phyloP scores from a whole-genome alignment of 768 basidiomycete species.

The Pleurotus citrinopileatus region DNA sequence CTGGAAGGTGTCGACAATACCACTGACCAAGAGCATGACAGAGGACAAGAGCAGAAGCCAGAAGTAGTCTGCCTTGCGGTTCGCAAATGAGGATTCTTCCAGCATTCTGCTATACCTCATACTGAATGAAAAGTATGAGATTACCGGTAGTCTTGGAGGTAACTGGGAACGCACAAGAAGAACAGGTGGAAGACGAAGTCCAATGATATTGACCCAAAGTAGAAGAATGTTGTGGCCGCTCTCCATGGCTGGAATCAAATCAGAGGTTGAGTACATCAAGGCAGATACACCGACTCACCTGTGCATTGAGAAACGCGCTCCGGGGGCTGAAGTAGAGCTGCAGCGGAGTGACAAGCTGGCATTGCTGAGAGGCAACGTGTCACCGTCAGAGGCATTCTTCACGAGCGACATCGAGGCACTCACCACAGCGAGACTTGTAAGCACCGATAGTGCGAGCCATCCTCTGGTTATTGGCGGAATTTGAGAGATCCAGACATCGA shows the following conservation, averaged over 20 bases:
- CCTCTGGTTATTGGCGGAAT: slow-evolving; percentile 89
- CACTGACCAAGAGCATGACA: slow-evolving; percentile 77
- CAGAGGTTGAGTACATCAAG: slow-evolving; percentile 7
- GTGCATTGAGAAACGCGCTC: slow-evolving; percentile 75
- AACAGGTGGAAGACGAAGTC: slow-evolving; percentile 97
- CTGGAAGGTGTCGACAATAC: no score
- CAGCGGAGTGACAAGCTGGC: slow-evolving; percentile 83
- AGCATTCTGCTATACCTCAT: slow-evolving; percentile 97
- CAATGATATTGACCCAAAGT: slow-evolving; percentile 90
- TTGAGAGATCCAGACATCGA: slow-evolving; percentile 89
- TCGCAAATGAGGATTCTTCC: slow-evolving; percentile 94
- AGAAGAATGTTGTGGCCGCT: slow-evolving; percentile 87
- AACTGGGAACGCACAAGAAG: slow-evolving; percentile 82
- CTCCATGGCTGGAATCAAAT: slow-evolving; percentile 71
- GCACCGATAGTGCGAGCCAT: slow-evolving; percentile 80
- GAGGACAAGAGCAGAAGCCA: slow-evolving; percentile 89
- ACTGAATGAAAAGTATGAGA: slow-evolving; percentile 38
- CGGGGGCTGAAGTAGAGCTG: slow-evolving; percentile 93
- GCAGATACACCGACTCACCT: slow-evolving; percentile 43
- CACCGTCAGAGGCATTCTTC: background rate
- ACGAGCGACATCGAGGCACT: slow-evolving; percentile 27
- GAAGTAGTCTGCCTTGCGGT: slow-evolving; percentile 89
- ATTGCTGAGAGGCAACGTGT: slow-evolving; percentile 61
- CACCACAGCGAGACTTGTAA: slow-evolving; percentile 85
- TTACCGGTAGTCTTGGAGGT: background rate